These are phyloP conservation scores for Dactylonectria estremocensis DNA, from an alignment of 2,329 filamentous ascomycete species.

Conservation along the genomic window DNA sequence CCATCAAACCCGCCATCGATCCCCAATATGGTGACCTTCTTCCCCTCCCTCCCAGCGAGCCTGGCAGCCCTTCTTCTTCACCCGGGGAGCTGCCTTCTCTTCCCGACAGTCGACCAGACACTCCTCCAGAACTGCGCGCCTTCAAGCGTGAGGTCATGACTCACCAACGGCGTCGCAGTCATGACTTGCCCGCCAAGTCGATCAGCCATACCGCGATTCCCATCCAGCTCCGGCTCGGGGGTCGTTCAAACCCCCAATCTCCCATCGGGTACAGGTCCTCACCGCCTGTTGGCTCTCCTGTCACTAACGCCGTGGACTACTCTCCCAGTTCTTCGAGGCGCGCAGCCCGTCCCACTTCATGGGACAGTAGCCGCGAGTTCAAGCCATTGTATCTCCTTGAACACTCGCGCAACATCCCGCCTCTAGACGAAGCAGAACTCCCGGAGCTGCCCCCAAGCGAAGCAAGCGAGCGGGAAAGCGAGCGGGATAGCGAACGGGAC, in stretches of 20 bases:
- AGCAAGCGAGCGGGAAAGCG: conserved; percentile 55
- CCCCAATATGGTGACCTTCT: conserved; percentile 77
- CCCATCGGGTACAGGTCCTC: conserved; percentile 59
- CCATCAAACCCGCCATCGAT: conserved; percentile 76
- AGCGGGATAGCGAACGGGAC: conserved; percentile 35
- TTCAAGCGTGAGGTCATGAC: conserved; percentile 57
- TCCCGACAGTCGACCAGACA: conserved; percentile 73
- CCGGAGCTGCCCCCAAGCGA: conserved; percentile 67
- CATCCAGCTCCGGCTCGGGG: conserved; percentile 68
- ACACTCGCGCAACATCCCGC: conserved; percentile 61
- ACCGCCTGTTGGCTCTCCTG: conserved; percentile 52
- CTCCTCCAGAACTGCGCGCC: conserved; percentile 65
- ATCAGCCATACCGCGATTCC: conserved; percentile 73
- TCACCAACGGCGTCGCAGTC: conserved; percentile 66
- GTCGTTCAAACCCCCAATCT: conserved; percentile 61
- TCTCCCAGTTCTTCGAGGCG: conserved; percentile 53
- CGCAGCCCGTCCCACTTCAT: conserved; percentile 69
- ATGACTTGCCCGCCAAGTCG: conserved; percentile 65
- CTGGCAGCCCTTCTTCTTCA: conserved; percentile 62
- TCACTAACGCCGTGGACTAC: conserved; percentile 54
- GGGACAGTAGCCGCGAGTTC: conserved; percentile 78
- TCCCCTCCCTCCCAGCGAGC: conserved; percentile 73
- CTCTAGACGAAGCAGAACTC: conserved; percentile 56
- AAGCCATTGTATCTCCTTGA: conserved; percentile 89
- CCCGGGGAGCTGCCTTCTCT: conserved; percentile 65